These are phyloP conservation scores for Claviceps sp. DNA, from an alignment of 2,329 filamentous ascomycete genomes.

Conservation along the genomic window DNA sequence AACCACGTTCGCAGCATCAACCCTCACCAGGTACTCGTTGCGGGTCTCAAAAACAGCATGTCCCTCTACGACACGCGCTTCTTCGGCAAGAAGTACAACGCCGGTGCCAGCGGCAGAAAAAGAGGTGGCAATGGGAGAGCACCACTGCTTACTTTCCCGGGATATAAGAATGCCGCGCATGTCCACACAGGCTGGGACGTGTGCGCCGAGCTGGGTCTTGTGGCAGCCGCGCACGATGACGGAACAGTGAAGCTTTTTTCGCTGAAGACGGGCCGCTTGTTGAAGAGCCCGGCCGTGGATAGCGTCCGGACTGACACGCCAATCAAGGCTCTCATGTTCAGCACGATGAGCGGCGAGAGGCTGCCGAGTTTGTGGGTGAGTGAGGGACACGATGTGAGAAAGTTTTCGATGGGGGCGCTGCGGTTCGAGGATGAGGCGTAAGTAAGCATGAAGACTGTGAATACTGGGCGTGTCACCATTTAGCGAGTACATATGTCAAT, in stretches of 20 bases:
- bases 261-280: slow-evolving; percentile 27
- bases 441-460: slow-evolving; percentile 10
- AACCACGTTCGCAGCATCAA: slow-evolving; percentile 37
- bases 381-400: slow-evolving; percentile 21
- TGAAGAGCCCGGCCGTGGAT: slow-evolving; percentile 18
- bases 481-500: slow-evolving; percentile 12
- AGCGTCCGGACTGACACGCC: slow-evolving; percentile 15
- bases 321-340: slow-evolving; percentile 31
- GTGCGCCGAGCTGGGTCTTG: slow-evolving; percentile 30
- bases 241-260: slow-evolving; percentile 37
- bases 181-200: slow-evolving; percentile 39
- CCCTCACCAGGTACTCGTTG: slow-evolving; percentile 36
- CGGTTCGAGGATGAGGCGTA: slow-evolving; percentile 22
- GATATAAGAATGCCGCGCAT: slow-evolving; percentile 36
- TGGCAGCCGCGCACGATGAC: slow-evolving; percentile 41
- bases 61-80: slow-evolving; percentile 45
- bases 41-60: slow-evolving; percentile 36
- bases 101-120: slow-evolving; percentile 3
- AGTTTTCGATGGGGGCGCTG: slow-evolving; percentile 29
- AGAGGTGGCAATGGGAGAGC: slow-evolving; percentile 9
- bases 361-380: slow-evolving; percentile 35
- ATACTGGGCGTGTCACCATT: too few relatives aligned
- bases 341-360: slow-evolving; percentile 28
- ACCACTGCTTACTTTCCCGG: slow-evolving; percentile 34
- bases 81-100: slow-evolving; percentile 9